These are phyloP conservation scores for Pleurotus djamor DNA, from an alignment of 768 basidiomycete species.

Conservation along the genomic window DNA sequence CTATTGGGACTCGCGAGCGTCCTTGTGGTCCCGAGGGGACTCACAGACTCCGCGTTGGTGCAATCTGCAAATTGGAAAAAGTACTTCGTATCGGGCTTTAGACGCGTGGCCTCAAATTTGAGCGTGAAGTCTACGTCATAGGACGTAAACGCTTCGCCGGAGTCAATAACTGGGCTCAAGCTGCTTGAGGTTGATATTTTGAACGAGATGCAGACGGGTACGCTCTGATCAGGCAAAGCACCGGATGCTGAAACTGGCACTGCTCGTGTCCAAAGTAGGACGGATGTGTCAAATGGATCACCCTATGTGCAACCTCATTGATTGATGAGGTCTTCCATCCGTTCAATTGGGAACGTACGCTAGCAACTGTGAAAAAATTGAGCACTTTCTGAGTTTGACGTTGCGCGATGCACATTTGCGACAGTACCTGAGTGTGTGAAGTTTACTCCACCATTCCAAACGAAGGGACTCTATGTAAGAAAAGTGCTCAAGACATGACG, in stretches of 20 bases:
- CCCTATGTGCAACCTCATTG: conserved; percentile 49
- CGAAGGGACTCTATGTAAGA: conserved; percentile 32
- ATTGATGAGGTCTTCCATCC: conserved; percentile 20
- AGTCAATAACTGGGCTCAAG: conserved; percentile 32
- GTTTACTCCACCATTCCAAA: conserved; percentile 49
- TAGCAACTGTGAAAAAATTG: conserved; percentile 32
- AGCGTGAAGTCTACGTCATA: conserved; percentile 61
- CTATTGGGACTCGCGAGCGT: conserved; percentile 47
- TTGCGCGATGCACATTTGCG: too few relatives aligned
- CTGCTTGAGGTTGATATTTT: conserved; percentile 35
- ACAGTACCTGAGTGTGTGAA: conserved; percentile 40
- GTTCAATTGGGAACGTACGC: conserved; percentile 28
- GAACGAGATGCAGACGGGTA: conserved; percentile 50
- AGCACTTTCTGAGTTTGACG: too few relatives aligned
- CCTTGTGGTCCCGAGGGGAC: conserved; percentile 48
- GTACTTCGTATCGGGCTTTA: conserved; percentile 51
- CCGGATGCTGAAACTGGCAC: conserved; percentile 29
- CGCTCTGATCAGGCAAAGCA: conserved; percentile 40
- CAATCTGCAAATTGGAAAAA: conserved; percentile 58
- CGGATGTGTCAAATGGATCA: conserved; percentile 51
- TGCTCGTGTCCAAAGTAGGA: conserved; percentile 61
- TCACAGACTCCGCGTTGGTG: conserved; percentile 37
- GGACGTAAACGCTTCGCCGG: conserved; percentile 50
- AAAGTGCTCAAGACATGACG: not conserved
- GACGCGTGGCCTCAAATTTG: conserved; percentile 54